These are phyloP conservation scores for Neopestalotiopsis sp. DNA, from an alignment of 2,329 filamentous ascomycete genomes.

Conservation along the genomic window DNA sequence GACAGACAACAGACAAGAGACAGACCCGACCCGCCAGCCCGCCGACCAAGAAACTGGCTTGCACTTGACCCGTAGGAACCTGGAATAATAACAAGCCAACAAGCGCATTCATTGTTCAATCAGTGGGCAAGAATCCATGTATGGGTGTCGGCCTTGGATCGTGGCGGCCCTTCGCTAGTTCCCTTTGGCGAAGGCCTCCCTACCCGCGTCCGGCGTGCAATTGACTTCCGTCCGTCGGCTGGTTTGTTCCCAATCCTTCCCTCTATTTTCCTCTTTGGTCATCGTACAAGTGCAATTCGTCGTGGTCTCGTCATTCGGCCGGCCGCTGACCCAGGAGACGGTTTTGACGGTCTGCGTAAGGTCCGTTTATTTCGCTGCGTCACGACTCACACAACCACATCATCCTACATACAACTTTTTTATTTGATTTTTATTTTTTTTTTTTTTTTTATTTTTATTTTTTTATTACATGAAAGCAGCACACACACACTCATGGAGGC, in stretches of 20 bases:
- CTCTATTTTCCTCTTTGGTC: slow-evolving; percentile 16
- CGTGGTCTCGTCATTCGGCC: neutral
- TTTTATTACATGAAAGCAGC: neutral
- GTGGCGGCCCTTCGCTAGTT: slow-evolving; percentile 15
- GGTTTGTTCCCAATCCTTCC: neutral
- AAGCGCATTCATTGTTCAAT: neutral
- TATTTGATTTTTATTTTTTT: no score
- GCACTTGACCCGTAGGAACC: neutral
- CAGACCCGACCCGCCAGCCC: neutral
- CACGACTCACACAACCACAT: slow-evolving; percentile 14
- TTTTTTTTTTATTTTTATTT: neutral
- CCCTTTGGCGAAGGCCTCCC: neutral
- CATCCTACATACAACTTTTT: slow-evolving; percentile 5
- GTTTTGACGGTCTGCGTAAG: neutral
- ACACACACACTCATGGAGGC: slow-evolving; percentile 1
- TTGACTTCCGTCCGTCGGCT: slow-evolving; percentile 6
- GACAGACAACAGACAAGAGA: neutral
- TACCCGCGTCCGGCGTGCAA: neutral
- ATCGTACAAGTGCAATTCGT: neutral
- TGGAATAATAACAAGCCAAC: neutral
- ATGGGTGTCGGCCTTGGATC: slow-evolving; percentile 4
- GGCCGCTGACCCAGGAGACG: neutral
- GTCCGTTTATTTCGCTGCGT: slow-evolving; percentile 11
- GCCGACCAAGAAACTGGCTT: neutral
- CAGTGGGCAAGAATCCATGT: neutral